A percentile compares a stretch with the other conserved stretches of the same genome.
Conservation (phyloP, 1,284 basidiomycete genomes). For the Grifola frondosa region DNA sequence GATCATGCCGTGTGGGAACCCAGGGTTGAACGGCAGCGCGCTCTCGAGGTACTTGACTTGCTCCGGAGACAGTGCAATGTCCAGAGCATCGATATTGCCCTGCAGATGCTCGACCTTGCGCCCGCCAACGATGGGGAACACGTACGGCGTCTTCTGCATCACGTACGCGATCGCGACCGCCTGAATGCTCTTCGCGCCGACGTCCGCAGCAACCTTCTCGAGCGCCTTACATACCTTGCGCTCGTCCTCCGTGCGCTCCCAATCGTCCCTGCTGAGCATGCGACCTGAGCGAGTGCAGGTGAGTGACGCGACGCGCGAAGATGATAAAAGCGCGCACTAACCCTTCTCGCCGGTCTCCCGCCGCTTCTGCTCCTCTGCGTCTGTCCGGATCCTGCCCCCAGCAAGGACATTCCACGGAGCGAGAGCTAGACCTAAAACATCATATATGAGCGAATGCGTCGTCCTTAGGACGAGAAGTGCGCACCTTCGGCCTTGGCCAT, state of each 20-base stretch:
- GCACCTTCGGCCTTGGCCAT: slow-evolving; percentile 48
- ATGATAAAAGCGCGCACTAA: too few relatives aligned
- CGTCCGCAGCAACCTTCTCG: slow-evolving; percentile 20
- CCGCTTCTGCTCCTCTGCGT: slow-evolving; percentile 28
- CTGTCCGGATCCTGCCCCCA: slow-evolving; percentile 29
- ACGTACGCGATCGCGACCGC: slow-evolving; percentile 29
- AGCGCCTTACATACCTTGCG: slow-evolving; percentile 19
- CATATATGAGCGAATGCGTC: too few relatives aligned
- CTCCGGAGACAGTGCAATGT: slow-evolving; percentile 38
- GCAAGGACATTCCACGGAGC: slow-evolving; percentile 13
- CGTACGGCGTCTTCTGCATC: slow-evolving; percentile 14
- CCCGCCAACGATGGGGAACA: slow-evolving; percentile 15
- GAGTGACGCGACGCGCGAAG: too few relatives aligned
- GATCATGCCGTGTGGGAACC: slow-evolving; percentile 45
- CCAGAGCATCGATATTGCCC: slow-evolving; percentile 47
- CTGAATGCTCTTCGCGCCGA: slow-evolving; percentile 20
- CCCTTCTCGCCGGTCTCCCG: slow-evolving; percentile 24
- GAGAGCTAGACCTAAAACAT: slow-evolving; percentile 25
- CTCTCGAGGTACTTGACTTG: slow-evolving; percentile 45
- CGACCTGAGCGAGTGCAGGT: slow-evolving; percentile 15
- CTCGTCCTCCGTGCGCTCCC: slow-evolving; percentile 14
- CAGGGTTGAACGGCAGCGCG: slow-evolving; percentile 38
- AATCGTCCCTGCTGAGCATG: slow-evolving; percentile 32
- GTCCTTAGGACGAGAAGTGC: too few relatives aligned
- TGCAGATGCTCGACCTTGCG: slow-evolving; percentile 38